phyloP scores from a whole-genome alignment of 176 grass and related monocot genomes.

The Microstegium vimineum region DNA sequence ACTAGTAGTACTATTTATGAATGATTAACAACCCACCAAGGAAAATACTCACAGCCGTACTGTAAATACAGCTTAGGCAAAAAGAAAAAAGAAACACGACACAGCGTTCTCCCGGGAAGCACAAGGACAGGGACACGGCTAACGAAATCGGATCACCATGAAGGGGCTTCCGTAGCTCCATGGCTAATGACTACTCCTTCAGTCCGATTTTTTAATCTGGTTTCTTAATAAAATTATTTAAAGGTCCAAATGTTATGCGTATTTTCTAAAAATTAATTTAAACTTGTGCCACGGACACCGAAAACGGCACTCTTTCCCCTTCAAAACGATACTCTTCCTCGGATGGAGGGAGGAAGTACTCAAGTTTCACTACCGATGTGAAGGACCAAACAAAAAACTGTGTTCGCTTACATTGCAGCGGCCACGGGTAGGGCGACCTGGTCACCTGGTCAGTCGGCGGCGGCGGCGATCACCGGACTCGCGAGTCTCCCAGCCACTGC shows the following conservation, averaged over 20 bases:
- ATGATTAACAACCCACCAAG: background rate
- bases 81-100: no score
- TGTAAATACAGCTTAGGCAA: background rate
- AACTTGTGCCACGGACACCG: no score
- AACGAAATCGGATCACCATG: background rate
- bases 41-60: background rate
- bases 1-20: background rate
- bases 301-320: no score
- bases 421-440: background rate
- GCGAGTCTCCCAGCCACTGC: background rate
- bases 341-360: no score
- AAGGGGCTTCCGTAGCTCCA: background rate
- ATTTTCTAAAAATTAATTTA: no score
- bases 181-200: no score
- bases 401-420: background rate
- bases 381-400: background rate
- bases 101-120: no score
- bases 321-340: no score
- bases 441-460: background rate
- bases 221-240: no score
- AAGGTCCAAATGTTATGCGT: no score
- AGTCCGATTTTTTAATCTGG: no score
- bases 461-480: background rate
- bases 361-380: background rate
- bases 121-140: no score